A percentile compares a stretch with the other conserved stretches of the same genome.
phyloP scores from a whole-genome alignment of 495 filamentous ascomycete genomes.

The Xylaria longipes region DNA sequence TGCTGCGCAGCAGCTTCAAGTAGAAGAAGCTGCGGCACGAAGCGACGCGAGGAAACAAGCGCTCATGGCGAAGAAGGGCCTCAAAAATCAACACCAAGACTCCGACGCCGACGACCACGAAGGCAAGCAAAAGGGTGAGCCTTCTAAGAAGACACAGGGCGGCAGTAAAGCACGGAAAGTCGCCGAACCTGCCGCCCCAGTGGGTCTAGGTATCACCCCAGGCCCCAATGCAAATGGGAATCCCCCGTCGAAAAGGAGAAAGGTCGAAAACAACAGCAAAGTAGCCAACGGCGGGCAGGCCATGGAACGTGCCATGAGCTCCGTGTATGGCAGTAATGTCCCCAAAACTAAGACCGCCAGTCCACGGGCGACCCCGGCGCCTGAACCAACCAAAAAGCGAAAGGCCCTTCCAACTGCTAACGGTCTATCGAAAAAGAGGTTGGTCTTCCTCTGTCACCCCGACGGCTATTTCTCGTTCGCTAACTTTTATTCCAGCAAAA shows the following conservation, averaged over 20 bases:
- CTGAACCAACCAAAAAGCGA: constrained; percentile 70
- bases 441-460: constrained; percentile 37
- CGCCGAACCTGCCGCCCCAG: constrained; percentile 53
- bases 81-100: constrained; percentile 69
- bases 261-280: constrained; percentile 73
- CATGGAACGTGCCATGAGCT: constrained; percentile 76
- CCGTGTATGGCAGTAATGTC: constrained; percentile 56
- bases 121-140: constrained; percentile 50
- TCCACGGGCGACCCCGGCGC: constrained; percentile 66
- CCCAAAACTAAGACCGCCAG: constrained; percentile 60
- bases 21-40: constrained; percentile 78
- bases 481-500: constrained; percentile 38
- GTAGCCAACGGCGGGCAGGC: constrained; percentile 59
- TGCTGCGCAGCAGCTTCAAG: constrained; percentile 65
- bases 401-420: constrained; percentile 69
- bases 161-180: constrained; percentile 69
- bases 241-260: constrained; percentile 73
- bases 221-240: constrained; percentile 51
- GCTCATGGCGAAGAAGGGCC: constrained; percentile 71
- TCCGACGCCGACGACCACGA: constrained; percentile 79
- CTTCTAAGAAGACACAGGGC: constrained; percentile 64
- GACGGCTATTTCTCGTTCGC: background rate
- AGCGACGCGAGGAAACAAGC: constrained; percentile 85
- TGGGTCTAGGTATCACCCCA: constrained; percentile 61
- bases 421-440: constrained; percentile 74